Evolutionary conservation across 2,329 filamentous ascomycete species (phyloP).

Genomic region (Alternaria longipes): DNA sequence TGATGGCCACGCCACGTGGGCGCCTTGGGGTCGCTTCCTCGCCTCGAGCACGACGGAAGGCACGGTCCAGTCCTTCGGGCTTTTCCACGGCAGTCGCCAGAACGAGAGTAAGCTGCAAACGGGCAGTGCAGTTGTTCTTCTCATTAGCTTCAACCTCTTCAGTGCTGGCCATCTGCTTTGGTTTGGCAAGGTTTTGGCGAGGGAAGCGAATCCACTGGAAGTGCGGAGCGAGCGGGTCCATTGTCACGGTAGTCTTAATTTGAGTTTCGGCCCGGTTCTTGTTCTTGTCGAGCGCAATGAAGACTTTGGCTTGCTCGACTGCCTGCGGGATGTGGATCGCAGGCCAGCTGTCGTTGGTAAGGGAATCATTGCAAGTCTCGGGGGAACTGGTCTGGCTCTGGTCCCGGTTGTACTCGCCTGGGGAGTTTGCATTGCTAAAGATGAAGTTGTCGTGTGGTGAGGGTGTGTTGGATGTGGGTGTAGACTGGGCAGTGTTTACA

Average conservation of each 20-base stretch:
- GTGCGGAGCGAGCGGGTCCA: slow-evolving; percentile 77
- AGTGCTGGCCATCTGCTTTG: slow-evolving; percentile 84
- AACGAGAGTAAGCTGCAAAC: slow-evolving; percentile 64
- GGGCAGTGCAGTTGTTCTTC: slow-evolving; percentile 64
- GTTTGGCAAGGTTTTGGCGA: slow-evolving; percentile 90
- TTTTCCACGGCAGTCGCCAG: slow-evolving; percentile 93
- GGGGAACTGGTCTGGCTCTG: slow-evolving; percentile 45
- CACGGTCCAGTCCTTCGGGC: slow-evolving; percentile 70
- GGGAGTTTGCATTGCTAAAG: slow-evolving; percentile 46
- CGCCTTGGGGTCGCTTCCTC: slow-evolving; percentile 52
- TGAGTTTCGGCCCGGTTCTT: slow-evolving; percentile 98
- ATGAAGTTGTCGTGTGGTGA: slow-evolving; percentile 41
- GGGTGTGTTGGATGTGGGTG: slow-evolving; percentile 38
- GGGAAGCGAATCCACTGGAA: slow-evolving; percentile 86
- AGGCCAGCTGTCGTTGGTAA: slow-evolving; percentile 30
- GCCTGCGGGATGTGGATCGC: slow-evolving; percentile 42
- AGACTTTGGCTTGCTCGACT: slow-evolving; percentile 31
- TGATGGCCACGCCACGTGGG: slow-evolving; percentile 50
- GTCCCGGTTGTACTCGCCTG: slow-evolving; percentile 40
- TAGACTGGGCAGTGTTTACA: slow-evolving; percentile 33
- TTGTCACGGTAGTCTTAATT: slow-evolving; percentile 83
- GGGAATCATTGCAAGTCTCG: slow-evolving; percentile 36
- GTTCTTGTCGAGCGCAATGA: slow-evolving; percentile 43
- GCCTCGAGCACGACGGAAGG: slow-evolving; percentile 68
- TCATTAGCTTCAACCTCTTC: slow-evolving; percentile 75